Base-by-base conservation (phyloP, 2,329 filamentous ascomycete species). In the Colletotrichum chlorophyti region DNA sequence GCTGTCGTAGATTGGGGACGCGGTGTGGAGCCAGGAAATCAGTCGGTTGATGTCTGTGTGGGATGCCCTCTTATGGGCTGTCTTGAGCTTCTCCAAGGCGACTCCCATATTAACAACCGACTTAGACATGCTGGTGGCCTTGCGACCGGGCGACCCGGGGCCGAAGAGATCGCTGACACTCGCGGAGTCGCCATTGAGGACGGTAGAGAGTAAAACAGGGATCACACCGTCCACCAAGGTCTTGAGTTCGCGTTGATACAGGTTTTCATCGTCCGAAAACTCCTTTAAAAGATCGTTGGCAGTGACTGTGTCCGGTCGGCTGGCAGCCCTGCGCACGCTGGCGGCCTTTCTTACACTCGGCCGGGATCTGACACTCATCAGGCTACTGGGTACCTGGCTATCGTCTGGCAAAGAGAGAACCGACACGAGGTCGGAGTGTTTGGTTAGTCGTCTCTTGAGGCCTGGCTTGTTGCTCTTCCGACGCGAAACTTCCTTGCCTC, bases 31-130 rank as follows among this genome's bases (percentile, higher is more conserved):
- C 95, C 95, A 99, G 35, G 81, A 82, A 9, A 96, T 79, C 49
- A 99, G 81, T 12, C 84, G 83, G 55, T 90, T 84, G 2, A 90
- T 77, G 63, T 95, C 87, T 19, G 87, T 81, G 47, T 90, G 79
- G 0, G 94, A 93, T 14, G 96, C 90, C 51, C 89, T 87, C 68
- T 86, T 90, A 76, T 99, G 95, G 32, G 91, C 78, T 21, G 83
- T 86, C 72, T 89, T 93, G 43, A 99, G 77, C 66, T 91, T 89
- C 72, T 98, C 93, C 5, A 99, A 81, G 4, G 90, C 88, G 53
- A 97, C 84, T 7, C 95, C 95, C 93, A 99, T 98, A 66, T 92
- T 88, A 38, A 98, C 87, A 51, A 99, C 96, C 1, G 94, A 91
- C 72, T 92, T 91, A 12, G 91, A 93, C 63, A 93, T 83, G 61